Evolutionary conservation across 1,284 basidiomycete genomes (phyloP).

Genomic region (Coriolopsis trogii): DNA sequence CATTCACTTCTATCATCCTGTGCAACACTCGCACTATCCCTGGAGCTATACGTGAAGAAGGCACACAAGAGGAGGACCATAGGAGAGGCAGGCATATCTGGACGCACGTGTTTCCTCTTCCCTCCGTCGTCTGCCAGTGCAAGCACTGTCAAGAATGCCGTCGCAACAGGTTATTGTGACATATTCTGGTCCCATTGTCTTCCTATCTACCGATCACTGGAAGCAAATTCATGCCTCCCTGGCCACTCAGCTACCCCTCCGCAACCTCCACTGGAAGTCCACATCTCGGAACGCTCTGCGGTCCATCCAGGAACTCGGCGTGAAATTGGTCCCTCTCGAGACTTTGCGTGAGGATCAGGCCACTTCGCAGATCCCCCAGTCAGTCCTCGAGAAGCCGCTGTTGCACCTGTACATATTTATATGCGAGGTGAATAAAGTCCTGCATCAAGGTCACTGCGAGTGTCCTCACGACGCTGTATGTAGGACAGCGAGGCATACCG

Average conservation of each 20-base stretch:
- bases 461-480: conserved; percentile 12
- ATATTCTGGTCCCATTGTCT: conserved; percentile 63
- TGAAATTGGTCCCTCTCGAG: conserved; percentile 75
- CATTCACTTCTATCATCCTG: too few species aligned
- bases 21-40: too few species aligned
- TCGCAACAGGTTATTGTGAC: conserved; percentile 58
- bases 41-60: too few species aligned
- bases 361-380: conserved; percentile 75
- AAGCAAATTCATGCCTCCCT: conserved; percentile 69
- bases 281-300: conserved; percentile 67
- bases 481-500: conserved; percentile 90
- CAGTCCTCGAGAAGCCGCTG: conserved; percentile 84
- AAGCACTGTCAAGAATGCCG: conserved; percentile 29
- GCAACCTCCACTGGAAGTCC: conserved; percentile 91
- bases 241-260: conserved; percentile 77
- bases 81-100: too few species aligned
- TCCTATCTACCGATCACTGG: conserved; percentile 72
- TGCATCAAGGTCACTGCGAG: not conserved
- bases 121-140: not conserved
- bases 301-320: conserved; percentile 86
- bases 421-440: conserved; percentile 71
- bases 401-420: conserved; percentile 85
- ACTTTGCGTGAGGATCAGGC: conserved; percentile 66
- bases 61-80: too few species aligned
- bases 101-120: not conserved